A percentile compares a stretch with the other conserved stretches of the same genome.
Conservation (phyloP, 352 stramenopile species). For the Albugo candida region DNA sequence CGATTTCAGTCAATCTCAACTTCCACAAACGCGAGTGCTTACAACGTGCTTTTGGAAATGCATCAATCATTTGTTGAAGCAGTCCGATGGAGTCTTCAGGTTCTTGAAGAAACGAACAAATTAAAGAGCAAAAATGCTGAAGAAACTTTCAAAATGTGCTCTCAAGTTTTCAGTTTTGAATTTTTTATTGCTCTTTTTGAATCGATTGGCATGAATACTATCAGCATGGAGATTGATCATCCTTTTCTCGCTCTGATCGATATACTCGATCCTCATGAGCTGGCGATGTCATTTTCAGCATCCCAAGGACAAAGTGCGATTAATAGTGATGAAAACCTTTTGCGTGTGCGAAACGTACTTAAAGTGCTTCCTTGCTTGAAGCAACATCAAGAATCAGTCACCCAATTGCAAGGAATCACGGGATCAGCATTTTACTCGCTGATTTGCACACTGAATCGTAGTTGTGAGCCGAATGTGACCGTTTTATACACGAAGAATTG, state of each 20-base stretch:
- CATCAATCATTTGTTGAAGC: slow-evolving; percentile 42
- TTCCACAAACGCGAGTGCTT: no score
- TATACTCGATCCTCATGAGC: slow-evolving; percentile 25
- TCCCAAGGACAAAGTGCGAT: slow-evolving; percentile 1
- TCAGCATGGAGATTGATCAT: slow-evolving; percentile 82
- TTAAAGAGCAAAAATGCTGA: slow-evolving; percentile 29
- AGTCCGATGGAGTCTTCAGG: slow-evolving; percentile 45
- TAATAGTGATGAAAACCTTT: slow-evolving; percentile 14
- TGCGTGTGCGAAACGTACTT: slow-evolving; percentile 22
- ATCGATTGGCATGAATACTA: slow-evolving; percentile 95
- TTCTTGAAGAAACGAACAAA: slow-evolving; percentile 37
- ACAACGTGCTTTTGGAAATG: slow-evolving; percentile 22
- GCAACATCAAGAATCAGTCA: neutral
- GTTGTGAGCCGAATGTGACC: slow-evolving; percentile 46
- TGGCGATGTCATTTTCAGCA: neutral
- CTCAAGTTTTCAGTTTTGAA: slow-evolving; percentile 52
- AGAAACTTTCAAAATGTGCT: slow-evolving; percentile 37
- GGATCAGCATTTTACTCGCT: slow-evolving; percentile 69
- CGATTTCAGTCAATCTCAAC: no score
- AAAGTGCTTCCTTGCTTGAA: neutral
- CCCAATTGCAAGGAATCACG: slow-evolving; percentile 26
- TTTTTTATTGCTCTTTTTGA: slow-evolving; percentile 83
- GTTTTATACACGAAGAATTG: slow-evolving; percentile 30
- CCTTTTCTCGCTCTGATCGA: slow-evolving; percentile 50
- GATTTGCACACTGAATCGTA: slow-evolving; percentile 84